Evolutionary conservation across 306 rosid species (phyloP).

Genomic region (Gynostemma pentaphyllum): DNA sequence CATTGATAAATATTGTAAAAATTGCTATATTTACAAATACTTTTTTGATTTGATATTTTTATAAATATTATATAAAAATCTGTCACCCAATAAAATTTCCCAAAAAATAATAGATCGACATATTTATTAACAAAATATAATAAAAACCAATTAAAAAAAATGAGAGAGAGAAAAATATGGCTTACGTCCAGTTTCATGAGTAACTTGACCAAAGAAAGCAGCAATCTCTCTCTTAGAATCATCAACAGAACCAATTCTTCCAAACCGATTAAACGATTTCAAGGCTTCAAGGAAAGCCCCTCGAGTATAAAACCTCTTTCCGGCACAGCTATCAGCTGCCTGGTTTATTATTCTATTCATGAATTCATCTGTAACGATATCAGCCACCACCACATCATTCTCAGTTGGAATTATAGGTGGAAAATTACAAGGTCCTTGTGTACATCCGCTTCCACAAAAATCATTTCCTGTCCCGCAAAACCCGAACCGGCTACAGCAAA

Average conservation of each 20-base stretch:
- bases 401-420: constrained; percentile 10
- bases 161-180: neutral
- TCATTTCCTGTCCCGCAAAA: constrained; percentile 39
- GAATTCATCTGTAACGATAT: constrained; percentile 37
- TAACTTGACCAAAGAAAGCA: constrained; percentile 70
- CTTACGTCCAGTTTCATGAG: constrained; percentile 80
- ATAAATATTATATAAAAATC: no score
- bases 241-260: constrained; percentile 20
- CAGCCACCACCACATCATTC: constrained; percentile 30
- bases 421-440: constrained; percentile 39
- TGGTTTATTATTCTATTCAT: constrained; percentile 37
- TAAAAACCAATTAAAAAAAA: neutral
- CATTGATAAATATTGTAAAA: no score
- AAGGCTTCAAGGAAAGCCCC: constrained; percentile 40
- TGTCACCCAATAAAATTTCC: constrained; percentile 3
- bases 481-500: constrained; percentile 57
- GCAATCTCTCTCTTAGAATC: constrained; percentile 79
- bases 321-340: constrained; percentile 40
- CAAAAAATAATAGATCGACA: neutral
- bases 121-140: neutral
- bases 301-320: constrained; percentile 48
- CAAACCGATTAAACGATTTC: constrained; percentile 34
- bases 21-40: no score
- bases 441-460: constrained; percentile 56
- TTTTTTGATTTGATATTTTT: no score